phyloP scores from a whole-genome alignment of 768 basidiomycete species.

The Tulasnella sp. region DNA sequence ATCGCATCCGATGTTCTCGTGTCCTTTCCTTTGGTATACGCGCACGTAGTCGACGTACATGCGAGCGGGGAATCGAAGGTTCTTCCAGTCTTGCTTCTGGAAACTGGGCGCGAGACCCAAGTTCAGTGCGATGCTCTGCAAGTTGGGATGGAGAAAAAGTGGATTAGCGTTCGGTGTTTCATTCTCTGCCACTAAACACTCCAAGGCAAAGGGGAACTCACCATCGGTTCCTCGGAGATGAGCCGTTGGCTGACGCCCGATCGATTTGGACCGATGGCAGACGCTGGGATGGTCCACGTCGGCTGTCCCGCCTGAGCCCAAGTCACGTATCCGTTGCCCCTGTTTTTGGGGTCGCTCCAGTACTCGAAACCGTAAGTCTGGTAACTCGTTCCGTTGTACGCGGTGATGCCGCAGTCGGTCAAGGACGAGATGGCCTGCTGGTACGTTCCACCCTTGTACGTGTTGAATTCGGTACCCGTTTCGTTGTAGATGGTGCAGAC shows the following conservation, averaged over 20 bases:
- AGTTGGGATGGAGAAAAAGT: constrained; percentile 24
- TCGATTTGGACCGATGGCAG: constrained; percentile 64
- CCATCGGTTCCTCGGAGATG: constrained; percentile 90
- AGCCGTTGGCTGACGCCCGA: constrained; percentile 59
- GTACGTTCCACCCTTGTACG: constrained; percentile 45
- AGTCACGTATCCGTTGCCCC: constrained; percentile 71
- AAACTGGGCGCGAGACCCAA: constrained; percentile 76
- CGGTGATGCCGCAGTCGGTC: constrained; percentile 50
- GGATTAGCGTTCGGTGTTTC: constrained; percentile 4
- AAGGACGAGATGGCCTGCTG: constrained; percentile 76
- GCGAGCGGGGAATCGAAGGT: constrained; percentile 70
- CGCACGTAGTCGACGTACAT: constrained; percentile 91
- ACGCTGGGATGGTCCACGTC: constrained; percentile 69
- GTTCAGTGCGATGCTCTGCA: constrained; percentile 78
- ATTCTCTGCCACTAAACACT: background rate
- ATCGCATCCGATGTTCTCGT: constrained; percentile 68
- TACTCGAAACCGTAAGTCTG: constrained; percentile 73
- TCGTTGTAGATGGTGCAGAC: constrained; percentile 54
- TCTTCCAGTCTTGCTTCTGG: constrained; percentile 64
- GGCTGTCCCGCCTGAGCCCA: constrained; percentile 68
- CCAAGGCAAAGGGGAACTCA: constrained; percentile 40
- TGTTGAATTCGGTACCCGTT: constrained; percentile 54
- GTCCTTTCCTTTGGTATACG: constrained; percentile 74
- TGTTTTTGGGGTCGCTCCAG: constrained; percentile 66
- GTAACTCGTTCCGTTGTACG: constrained; percentile 57